Conservation (phyloP, 1,139 yeast genomes). For the Nadsonia commutata region DNA sequence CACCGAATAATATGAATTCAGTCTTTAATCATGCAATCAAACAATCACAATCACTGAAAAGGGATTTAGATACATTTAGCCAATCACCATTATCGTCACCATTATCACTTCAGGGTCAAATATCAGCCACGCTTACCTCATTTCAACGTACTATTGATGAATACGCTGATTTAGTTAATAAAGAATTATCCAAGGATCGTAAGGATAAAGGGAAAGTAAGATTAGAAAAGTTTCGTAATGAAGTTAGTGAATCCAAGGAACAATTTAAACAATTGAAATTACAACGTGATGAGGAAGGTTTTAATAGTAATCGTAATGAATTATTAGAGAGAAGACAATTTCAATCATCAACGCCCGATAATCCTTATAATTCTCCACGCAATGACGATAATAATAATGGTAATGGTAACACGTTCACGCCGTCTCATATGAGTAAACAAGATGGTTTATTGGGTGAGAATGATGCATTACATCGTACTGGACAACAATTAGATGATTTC, state of each 20-base stretch:
- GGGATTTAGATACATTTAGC: slow-evolving; percentile 57
- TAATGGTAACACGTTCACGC: slow-evolving; percentile 9
- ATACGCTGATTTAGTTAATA: slow-evolving; percentile 49
- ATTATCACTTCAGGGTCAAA: slow-evolving; percentile 64
- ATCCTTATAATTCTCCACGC: slow-evolving; percentile 36
- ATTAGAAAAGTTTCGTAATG: slow-evolving; percentile 44
- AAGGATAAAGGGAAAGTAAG: slow-evolving; percentile 52
- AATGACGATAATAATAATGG: slow-evolving; percentile 7
- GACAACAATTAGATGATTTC: slow-evolving; percentile 75
- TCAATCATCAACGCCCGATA: slow-evolving; percentile 31
- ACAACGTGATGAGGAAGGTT: slow-evolving; percentile 42
- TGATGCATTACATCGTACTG: slow-evolving; percentile 51
- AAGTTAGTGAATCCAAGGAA: slow-evolving; percentile 38
- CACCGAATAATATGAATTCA: no score
- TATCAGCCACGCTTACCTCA: slow-evolving; percentile 68
- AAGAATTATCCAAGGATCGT: slow-evolving; percentile 42
- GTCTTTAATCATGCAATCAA: slow-evolving; percentile 80
- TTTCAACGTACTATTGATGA: slow-evolving; percentile 66
- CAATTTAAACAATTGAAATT: slow-evolving; percentile 51
- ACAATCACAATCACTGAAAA: slow-evolving; percentile 59
- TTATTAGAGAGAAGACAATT: slow-evolving; percentile 41
- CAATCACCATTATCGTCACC: slow-evolving; percentile 55
- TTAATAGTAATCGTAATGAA: slow-evolving; percentile 40
- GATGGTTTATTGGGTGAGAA: slow-evolving; percentile 62
- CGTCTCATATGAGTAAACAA: slow-evolving; percentile 22